Evolutionary conservation across 805 yeast genomes (phyloP), one percentile per base, ranked within the genome.

Genomic region (Candida wancherniae): DNA sequence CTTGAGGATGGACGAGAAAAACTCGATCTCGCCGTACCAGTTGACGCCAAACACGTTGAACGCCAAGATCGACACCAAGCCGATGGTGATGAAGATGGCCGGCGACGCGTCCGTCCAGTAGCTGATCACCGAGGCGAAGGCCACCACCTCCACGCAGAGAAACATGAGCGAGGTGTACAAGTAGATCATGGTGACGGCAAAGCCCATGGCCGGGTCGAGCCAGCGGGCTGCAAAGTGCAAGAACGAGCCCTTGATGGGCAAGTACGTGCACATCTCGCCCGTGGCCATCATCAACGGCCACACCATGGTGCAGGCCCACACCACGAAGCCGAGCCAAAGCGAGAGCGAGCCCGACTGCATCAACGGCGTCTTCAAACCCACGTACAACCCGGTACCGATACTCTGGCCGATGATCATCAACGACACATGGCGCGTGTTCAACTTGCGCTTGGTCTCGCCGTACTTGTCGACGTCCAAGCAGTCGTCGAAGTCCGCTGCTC

Each of bases 221-320:
- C 51, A 57, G 26, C 64, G 44, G 10, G 63, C 58, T n/a, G 57
- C 44, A 38, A 37, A 58, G 30, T 57, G 62, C 31, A 57, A 46
- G 22, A 57, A 56, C 6, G 59, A 39, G n/a, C 65, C 65, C 29
- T 54, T 55, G 24, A 58, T 55, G 4, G 67, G 67, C 24, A 59
- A 44, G 26, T 41, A 60, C 3, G 61, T 46, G 35, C 63, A 55
- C 65, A 60, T 59, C 38, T 59, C 65, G 6, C 60, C 66, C 15
- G 56, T 59, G 7, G 53, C 50, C 47, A 53, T 54, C 63, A 55
- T 60, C 44, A 57, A 50, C 1, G 62, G 59, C 57, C 60, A 58
- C 24, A 57, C 49, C 33, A 50, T 51, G 23, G 57, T 46, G 30
- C 44, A 36, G 6, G 63, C 56, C 50, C 50, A 60, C 13, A 48